A percentile compares a stretch with the other conserved stretches of the same genome.
These are phyloP conservation scores for Pinus tabuliformis DNA, from an alignment of 75 land plant genomes.

Conservation along the genomic window DNA sequence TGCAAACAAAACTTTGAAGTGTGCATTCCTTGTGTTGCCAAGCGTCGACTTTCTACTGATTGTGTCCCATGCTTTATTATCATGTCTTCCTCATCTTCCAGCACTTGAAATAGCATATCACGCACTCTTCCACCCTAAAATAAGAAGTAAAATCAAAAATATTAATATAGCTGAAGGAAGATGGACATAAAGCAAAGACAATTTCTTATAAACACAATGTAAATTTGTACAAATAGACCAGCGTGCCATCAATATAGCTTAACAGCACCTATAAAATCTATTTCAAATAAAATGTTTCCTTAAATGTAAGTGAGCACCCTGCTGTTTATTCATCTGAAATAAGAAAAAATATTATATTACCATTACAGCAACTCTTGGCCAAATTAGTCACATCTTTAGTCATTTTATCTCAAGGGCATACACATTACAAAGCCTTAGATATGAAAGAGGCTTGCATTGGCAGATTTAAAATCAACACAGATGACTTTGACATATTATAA, in stretches of 20 bases:
- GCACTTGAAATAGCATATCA: conserved; percentile 67
- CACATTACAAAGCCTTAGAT: neutral
- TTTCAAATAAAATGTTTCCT: neutral
- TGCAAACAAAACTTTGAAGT: conserved; percentile 89
- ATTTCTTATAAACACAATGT: neutral
- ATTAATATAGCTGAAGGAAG: neutral
- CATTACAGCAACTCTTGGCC: neutral
- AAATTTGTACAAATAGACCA: neutral
- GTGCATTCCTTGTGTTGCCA: conserved; percentile 86
- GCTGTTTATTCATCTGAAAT: neutral
- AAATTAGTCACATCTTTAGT: neutral
- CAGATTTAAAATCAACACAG: neutral
- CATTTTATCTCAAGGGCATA: neutral
- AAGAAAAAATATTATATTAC: neutral
- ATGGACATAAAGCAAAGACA: neutral
- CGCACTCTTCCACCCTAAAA: conserved; percentile 88
- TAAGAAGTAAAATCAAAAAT: neutral
- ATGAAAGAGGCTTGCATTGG: neutral
- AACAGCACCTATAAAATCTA: neutral
- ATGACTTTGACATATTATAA: neutral
- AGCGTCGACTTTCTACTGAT: conserved; percentile 66
- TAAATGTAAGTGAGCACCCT: neutral
- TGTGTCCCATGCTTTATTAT: conserved; percentile 82
- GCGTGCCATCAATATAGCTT: neutral
- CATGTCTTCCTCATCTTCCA: conserved; percentile 72